Evolutionary conservation across 176 grass and related monocot species (phyloP).

Genomic region (Aechmea fasciata): DNA sequence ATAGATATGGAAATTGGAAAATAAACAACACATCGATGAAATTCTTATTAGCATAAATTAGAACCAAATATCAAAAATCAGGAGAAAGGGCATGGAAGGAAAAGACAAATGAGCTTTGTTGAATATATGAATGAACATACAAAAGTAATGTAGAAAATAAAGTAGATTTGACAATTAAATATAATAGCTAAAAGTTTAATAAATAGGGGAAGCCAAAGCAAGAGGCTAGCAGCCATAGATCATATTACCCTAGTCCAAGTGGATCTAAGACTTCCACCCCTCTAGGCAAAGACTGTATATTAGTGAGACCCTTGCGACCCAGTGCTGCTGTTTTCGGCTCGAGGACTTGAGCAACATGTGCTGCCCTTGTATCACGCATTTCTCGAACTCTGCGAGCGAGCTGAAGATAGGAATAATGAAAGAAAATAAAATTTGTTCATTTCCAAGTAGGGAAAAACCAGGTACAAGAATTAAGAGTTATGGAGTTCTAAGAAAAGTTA

Average conservation of each 20-base stretch:
- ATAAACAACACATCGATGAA: too few relatives aligned
- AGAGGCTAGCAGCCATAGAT: slow-evolving; percentile 8
- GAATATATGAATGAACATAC: too few relatives aligned
- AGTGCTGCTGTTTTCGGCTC: slow-evolving; percentile 59
- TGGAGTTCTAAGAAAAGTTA: too few relatives aligned
- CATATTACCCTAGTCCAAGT: slow-evolving; percentile 82
- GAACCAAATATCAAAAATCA: too few relatives aligned
- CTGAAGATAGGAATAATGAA: slow-evolving; percentile 29
- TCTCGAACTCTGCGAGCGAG: slow-evolving; percentile 88
- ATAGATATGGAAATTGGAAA: too few relatives aligned
- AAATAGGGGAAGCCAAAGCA: neutral
- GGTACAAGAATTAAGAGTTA: too few relatives aligned
- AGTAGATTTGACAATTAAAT: neutral
- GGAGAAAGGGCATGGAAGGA: too few relatives aligned
- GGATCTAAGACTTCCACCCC: slow-evolving; percentile 98
- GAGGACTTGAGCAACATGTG: slow-evolving; percentile 52
- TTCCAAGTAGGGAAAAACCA: neutral
- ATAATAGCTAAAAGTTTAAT: neutral
- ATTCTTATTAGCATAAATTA: too few relatives aligned
- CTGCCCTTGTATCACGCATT: slow-evolving; percentile 86
- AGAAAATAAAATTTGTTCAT: slow-evolving; percentile 11
- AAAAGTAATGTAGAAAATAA: too few relatives aligned
- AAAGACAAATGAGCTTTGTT: too few relatives aligned
- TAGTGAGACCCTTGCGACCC: slow-evolving; percentile 64
- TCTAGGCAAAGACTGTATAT: slow-evolving; percentile 76